phyloP scores from a whole-genome alignment of 1,284 basidiomycete genomes.

The Hemileia vastatrix region DNA sequence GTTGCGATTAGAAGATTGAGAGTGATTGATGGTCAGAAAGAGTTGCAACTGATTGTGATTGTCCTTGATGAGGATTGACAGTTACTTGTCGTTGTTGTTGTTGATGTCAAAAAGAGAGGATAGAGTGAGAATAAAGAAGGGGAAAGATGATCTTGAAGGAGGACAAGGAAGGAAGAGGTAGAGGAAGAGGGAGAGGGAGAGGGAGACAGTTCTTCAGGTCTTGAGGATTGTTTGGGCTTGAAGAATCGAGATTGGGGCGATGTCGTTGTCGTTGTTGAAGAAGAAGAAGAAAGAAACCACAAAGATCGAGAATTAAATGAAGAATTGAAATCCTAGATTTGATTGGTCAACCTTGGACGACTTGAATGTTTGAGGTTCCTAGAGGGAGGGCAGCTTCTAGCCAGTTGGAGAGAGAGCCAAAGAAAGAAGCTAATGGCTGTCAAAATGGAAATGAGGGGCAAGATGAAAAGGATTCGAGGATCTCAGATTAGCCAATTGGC shows the following conservation, averaged over 20 bases:
- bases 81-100: too few species aligned
- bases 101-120: background rate
- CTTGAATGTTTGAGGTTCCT: background rate
- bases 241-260: background rate
- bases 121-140: background rate
- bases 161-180: background rate
- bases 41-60: too few species aligned
- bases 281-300: too few species aligned
- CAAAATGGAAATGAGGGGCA: too few species aligned
- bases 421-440: too few species aligned
- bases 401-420: background rate
- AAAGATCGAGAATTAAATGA: background rate
- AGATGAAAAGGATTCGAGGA: too few species aligned
- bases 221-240: background rate
- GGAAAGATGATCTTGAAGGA: background rate
- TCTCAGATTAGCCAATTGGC: too few species aligned
- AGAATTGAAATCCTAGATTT: background rate
- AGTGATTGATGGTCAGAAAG: too few species aligned
- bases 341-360: background rate
- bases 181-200: background rate
- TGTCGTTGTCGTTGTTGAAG: too few species aligned
- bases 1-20: background rate
- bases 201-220: background rate
- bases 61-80: too few species aligned
- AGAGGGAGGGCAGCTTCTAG: slow-evolving; percentile 1